Base-by-base conservation (phyloP, 148 eudicot genomes). In the Diospyros lotus region DNA sequence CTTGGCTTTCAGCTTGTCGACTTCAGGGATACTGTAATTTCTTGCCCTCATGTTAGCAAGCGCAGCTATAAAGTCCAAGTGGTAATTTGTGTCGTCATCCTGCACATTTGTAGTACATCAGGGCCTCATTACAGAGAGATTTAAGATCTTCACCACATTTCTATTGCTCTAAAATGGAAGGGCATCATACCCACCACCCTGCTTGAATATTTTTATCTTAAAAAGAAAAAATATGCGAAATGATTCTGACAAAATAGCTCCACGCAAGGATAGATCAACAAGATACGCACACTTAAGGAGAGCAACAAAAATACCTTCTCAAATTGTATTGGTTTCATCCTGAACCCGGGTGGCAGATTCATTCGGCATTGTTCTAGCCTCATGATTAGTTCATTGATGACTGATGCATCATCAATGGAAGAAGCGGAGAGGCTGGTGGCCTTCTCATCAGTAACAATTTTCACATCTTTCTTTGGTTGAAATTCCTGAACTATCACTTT, bases 61-160 rank as follows among this genome's bases (percentile, higher is more conserved):
- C 40, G 85, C 97, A 40, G 95, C 89, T 73, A 91, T 90, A 64
- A 94, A 48, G 78, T 94, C 98, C 97, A 91, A 91, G 71, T 94
- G 98, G 68, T 88, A 94, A 79, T 94, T 94, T 50, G 93, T 88
- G 64, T 94, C 97, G 76, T 94, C 97, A 56, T 94, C 98, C 98
- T 94, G 85, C 80, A 78, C 50, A 63, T 73, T 56, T 43, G 51
- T 13, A 63, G 0, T 65, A 40, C 48, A 48, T 45, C 42, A 7
- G 40, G 58, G 66, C 50, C 44, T 38, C 28, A 40, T n/a, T 48
- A 48, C 28, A 28, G 28, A 28, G 28, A 55, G 14, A 15, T 58
- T 63, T 6, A 3, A 54, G 28, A 58, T 43, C 50, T 59, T 59
- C 63, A n/a, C 63, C 63, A 64, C 50, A 64, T 1, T 42, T 40